phyloP scores from a whole-genome alignment of 768 basidiomycete genomes.

The Galerina sulciceps region DNA sequence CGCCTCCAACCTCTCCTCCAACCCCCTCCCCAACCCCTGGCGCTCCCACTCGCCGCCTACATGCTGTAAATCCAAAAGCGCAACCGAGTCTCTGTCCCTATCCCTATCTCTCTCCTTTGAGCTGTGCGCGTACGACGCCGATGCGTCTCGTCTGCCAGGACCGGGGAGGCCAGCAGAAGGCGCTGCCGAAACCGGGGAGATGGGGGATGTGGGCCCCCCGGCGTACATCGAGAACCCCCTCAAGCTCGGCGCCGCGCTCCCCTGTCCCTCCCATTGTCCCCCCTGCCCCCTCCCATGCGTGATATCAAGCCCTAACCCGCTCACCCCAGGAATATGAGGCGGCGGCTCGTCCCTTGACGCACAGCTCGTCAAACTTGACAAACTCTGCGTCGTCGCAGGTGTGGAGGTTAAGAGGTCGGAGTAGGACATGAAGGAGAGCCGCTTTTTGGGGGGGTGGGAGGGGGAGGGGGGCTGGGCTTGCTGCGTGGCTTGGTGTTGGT shows the following conservation, averaged over 20 bases:
- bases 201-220: conserved; percentile 1
- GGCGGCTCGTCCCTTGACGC: conserved; percentile 59
- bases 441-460: conserved; percentile 55
- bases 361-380: conserved; percentile 74
- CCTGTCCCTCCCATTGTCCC: conserved; percentile 9
- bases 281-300: too few species aligned
- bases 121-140: not conserved
- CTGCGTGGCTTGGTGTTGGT: conserved; percentile 8
- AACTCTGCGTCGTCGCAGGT: conserved; percentile 71
- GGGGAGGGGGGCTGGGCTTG: conserved; percentile 44
- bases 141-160: too few species aligned
- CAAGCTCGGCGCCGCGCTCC: conserved; percentile 30
- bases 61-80: conserved; percentile 51
- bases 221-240: conserved; percentile 24
- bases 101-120: conserved; percentile 31
- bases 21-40: conserved; percentile 78
- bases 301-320: conserved; percentile 33
- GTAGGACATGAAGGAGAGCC: conserved; percentile 89
- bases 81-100: conserved; percentile 41
- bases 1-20: conserved; percentile 80
- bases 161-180: too few species aligned
- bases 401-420: conserved; percentile 81
- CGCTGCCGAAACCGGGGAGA: too few species aligned
- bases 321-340: conserved; percentile 73
- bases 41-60: conserved; percentile 88